Base-by-base conservation (phyloP, 345 rosid species). In the Cardamine resedifolia region DNA sequence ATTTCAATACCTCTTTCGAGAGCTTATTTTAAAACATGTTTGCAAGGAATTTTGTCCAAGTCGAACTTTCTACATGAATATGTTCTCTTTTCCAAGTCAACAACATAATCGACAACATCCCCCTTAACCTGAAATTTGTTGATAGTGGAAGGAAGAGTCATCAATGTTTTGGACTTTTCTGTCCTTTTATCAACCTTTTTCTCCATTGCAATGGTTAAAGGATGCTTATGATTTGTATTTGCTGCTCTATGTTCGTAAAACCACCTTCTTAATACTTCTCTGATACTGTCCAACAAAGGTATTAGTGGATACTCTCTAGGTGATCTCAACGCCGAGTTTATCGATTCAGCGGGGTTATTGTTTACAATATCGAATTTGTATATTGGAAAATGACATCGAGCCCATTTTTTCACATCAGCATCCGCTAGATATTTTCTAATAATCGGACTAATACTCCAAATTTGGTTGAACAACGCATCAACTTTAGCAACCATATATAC, bases 51-150 rank as follows among this genome's bases (percentile, higher is more conserved):
- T 65, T 34, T 49, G 3, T 7, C 4, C 26, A 49, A 48, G 0
- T 49, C 3, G 12, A 19, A 65, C 21, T 49, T 65, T 20, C 47
- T 1, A 33, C 58, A 65, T 65, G 58, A 20, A 65, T 47, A 64
- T 0, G 28, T 64, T 30, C 3, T 64, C 1, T 6, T 64, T 19
- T 64, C 14, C 28, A 64, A 64, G 12, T 64, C 30, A 28, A 63
- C 55, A 18, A 27, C 10, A 14, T 2, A 63, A 11, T 64, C 44
- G 4, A 45, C 0, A 0, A 2, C 1, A 1, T 7, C 69, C 5
- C 45, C 58, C 11, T 49, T 49, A 21, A 34, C 14, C 2, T 28
- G 15, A 27, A 18, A 41, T 3, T 0, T 18, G 15, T 11, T 31
- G 1, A 28, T 27, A 6, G 19, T 0, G 0, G 36, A 16, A 18